Conservation (phyloP, 305 asterid species). For the Rubia peregrina region DNA sequence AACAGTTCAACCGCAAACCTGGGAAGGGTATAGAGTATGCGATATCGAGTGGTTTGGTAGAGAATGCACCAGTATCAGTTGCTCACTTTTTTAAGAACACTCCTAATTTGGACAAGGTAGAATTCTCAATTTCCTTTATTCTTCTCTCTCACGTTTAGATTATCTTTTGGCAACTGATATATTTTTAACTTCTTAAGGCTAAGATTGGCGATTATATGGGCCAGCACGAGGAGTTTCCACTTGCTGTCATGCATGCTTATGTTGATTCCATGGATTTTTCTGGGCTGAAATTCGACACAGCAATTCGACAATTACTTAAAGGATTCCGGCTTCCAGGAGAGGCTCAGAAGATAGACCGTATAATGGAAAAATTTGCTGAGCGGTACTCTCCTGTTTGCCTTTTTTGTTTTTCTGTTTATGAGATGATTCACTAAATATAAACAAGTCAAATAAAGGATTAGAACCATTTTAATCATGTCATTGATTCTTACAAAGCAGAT, state of each 20-base stretch:
- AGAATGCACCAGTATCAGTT: constrained; percentile 74
- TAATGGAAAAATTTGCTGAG: constrained; percentile 99
- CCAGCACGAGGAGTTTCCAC: constrained; percentile 98
- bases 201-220: constrained; percentile 97
- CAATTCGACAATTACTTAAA: constrained; percentile 91
- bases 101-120: constrained; percentile 88
- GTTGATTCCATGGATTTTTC: constrained; percentile 90
- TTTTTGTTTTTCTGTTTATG: constrained; percentile 7
- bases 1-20: constrained; percentile 86
- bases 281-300: constrained; percentile 85
- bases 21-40: constrained; percentile 69
- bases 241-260: constrained; percentile 98
- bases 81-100: constrained; percentile 89
- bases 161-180: constrained; percentile 25
- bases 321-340: constrained; percentile 99
- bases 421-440: not conserved
- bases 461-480: not conserved
- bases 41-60: constrained; percentile 79
- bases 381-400: constrained; percentile 54
- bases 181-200: constrained; percentile 43
- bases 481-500: not conserved
- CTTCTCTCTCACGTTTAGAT: constrained; percentile 17
- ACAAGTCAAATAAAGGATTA: not conserved
- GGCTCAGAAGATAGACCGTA: constrained; percentile 99
- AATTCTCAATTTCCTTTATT: not conserved